Percentiles rank a stretch among this genome's conserved stretches.
These are phyloP conservation scores for Didymella sp. DNA, from an alignment of 2,329 filamentous ascomycete genomes.

Conservation along the genomic window DNA sequence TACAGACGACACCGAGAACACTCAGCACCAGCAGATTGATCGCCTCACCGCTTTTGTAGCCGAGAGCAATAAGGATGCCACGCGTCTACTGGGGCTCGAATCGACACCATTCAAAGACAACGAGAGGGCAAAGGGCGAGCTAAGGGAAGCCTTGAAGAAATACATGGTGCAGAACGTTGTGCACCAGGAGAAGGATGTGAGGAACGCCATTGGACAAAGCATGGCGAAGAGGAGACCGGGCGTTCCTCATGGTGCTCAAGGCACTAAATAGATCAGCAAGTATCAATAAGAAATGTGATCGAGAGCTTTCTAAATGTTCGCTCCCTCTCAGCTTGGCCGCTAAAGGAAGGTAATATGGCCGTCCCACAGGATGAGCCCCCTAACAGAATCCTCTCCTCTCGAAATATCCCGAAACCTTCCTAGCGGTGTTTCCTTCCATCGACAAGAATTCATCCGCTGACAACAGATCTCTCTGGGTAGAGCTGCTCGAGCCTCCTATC, in stretches of 20 bases:
- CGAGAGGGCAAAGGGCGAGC: conserved; percentile 62
- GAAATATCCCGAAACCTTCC: not conserved
- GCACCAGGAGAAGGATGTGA: conserved; percentile 80
- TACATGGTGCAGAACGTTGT: conserved; percentile 83
- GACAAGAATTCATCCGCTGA: not conserved
- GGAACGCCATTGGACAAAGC: conserved; percentile 75
- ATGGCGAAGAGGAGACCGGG: conserved; percentile 68
- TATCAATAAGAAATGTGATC: not conserved
- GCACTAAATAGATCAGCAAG: conserved; percentile 24
- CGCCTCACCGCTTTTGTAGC: conserved; percentile 68
- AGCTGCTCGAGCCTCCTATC: not conserved
- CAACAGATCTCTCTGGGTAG: not conserved
- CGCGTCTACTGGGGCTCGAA: conserved; percentile 76
- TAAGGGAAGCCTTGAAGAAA: conserved; percentile 78
- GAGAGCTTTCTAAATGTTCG: not conserved
- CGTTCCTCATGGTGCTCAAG: conserved; percentile 65
- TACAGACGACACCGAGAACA: conserved; percentile 40
- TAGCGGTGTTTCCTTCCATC: not conserved
- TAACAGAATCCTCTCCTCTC: not conserved
- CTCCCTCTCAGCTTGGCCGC: too few relatives aligned
- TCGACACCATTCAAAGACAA: conserved; percentile 83
- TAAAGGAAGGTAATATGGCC: not conserved
- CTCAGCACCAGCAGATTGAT: conserved; percentile 66
- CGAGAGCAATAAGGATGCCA: conserved; percentile 72
- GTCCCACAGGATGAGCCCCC: not conserved